Evolutionary conservation across 1,284 basidiomycete genomes (phyloP).

Genomic region (Tilletia setariae): DNA sequence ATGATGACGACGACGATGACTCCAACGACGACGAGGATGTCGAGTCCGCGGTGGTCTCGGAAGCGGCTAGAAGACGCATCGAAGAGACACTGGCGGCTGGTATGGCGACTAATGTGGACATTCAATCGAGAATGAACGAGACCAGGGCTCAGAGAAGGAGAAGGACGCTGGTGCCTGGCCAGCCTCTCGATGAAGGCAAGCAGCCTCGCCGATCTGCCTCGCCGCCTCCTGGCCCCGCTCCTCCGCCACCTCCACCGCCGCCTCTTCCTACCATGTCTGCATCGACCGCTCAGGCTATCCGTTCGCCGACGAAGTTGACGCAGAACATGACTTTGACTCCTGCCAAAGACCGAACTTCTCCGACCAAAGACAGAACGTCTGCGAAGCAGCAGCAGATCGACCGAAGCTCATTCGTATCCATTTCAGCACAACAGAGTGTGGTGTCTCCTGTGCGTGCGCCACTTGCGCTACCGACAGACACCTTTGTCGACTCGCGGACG

Average conservation of each 20-base stretch:
- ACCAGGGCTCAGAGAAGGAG: constrained; percentile 38
- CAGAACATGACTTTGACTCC: constrained; percentile 22
- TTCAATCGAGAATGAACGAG: constrained; percentile 48
- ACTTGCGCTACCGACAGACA: no score
- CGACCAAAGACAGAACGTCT: no score
- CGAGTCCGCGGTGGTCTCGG: constrained; percentile 28
- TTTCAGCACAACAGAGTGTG: no score
- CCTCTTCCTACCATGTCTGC: neutral
- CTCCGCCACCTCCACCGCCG: constrained; percentile 16
- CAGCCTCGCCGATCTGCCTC: constrained; percentile 20
- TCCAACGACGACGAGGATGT: neutral
- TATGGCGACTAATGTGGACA: constrained; percentile 49
- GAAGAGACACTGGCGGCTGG: constrained; percentile 48
- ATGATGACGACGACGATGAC: constrained; percentile 14
- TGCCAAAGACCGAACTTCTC: constrained; percentile 14
- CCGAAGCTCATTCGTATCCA: no score
- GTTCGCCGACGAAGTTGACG: neutral
- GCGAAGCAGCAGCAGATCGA: no score
- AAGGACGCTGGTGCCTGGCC: constrained; percentile 12
- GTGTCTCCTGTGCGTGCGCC: no score
- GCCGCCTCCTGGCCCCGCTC: constrained; percentile 31
- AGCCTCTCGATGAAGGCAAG: neutral
- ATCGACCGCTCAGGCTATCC: neutral
- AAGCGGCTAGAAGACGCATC: constrained; percentile 47
- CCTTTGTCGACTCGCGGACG: no score